Base-by-base conservation (phyloP, 495 filamentous ascomycete genomes). In the Trichoderma virens region DNA sequence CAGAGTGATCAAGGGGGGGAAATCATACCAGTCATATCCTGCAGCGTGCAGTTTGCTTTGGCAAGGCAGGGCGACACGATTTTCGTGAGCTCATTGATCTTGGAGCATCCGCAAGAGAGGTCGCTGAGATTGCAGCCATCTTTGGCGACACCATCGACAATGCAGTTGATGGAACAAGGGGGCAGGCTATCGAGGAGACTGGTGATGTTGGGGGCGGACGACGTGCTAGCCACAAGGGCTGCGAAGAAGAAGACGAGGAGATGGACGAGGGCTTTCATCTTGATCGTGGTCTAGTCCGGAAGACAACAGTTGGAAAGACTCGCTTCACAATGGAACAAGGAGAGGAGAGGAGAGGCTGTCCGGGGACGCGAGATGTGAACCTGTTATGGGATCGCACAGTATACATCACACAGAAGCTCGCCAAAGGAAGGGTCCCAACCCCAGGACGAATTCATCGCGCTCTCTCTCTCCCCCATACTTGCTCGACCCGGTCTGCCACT, bases 41-140 rank as follows among this genome's bases (percentile, higher is more conserved):
- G 67, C 27, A 31, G 18, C 35, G 27, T 54, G 66, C 72, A 74
- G 25, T 54, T 54, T 13, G 47, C 62, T 1, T 61, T 59, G 3
- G 64, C 51, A 27, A 73, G 62, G 51, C 72, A 74, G 30, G 51
- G 60, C 28, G 67, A 35, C 20, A 65, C 65, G 16, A 61, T 38
- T 18, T 64, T 32, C 1, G 45, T 70, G 32, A 71, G 59, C 23
- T 63, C 62, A 2, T 61, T 43, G 56, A 65, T 60, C 39, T 71
- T 69, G 64, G 54, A 41, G 68, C 72, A 74, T 28, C 70, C 70
- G 64, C 72, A 74, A 20, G 14, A 63, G 63, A 60, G 38, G 64
- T 74, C 70, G 68, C 63, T 64, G 43, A 64, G 54, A 38, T 47
- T 60, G 65, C 72, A 74, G 34, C 70, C 68, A 34, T 68, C 60